These are phyloP conservation scores for Colletotrichum gloeosporioides DNA, from an alignment of 2,329 filamentous ascomycete species.

Conservation along the genomic window DNA sequence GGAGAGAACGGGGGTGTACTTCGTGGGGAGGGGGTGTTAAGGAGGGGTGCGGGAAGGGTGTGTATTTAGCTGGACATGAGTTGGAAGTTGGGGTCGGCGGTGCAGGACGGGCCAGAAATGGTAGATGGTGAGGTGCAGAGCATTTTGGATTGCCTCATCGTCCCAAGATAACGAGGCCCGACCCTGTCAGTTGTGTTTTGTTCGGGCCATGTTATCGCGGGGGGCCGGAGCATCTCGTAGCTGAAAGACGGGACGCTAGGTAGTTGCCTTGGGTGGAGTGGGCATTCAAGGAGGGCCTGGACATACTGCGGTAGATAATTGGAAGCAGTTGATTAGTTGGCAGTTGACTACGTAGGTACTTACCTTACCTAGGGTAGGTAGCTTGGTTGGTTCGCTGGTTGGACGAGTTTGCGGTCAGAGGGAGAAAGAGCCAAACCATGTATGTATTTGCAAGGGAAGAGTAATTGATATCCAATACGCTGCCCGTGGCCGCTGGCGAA, in stretches of 20 bases:
- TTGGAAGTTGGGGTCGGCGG: not conserved
- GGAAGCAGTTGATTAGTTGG: not conserved
- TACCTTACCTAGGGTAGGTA: not conserved
- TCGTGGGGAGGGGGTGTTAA: not conserved
- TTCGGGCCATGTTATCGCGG: slow-evolving; percentile 1
- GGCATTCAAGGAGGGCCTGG: not conserved
- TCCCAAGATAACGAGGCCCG: slow-evolving; percentile 15
- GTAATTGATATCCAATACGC: not conserved
- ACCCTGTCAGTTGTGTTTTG: not conserved
- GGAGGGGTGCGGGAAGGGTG: not conserved
- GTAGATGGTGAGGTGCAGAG: not conserved
- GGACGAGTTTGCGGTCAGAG: not conserved
- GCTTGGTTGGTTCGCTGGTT: not conserved
- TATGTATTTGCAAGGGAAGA: not conserved
- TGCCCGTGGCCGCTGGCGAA: not conserved
- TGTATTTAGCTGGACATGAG: not conserved
- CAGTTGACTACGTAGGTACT: not conserved
- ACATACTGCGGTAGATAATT: not conserved
- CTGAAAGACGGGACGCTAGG: not conserved
- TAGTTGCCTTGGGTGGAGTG: not conserved
- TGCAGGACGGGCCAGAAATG: not conserved
- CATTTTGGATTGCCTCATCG: slow-evolving; percentile 16
- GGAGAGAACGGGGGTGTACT: not conserved
- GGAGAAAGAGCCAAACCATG: not conserved
- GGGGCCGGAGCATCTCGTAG: not conserved